These are phyloP conservation scores for Microthlaspi erraticum DNA, from an alignment of 345 rosid species.

Conservation along the genomic window DNA sequence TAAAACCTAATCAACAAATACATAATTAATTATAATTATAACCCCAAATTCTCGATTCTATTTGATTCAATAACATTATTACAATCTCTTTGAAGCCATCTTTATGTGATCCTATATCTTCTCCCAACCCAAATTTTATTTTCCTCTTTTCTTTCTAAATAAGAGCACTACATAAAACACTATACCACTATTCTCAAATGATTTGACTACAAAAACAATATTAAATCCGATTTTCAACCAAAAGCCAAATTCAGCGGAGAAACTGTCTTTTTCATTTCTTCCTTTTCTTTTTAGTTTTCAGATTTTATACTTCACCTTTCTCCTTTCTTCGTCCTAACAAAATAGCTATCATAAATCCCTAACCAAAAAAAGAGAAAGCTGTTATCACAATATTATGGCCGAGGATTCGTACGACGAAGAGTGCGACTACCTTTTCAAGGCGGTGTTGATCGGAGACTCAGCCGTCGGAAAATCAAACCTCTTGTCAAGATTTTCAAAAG, in stretches of 20 bases:
- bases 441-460: constrained; percentile 82
- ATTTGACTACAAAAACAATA: constrained; percentile 31
- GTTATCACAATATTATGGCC: constrained; percentile 18
- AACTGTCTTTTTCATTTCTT: constrained; percentile 39
- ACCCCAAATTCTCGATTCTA: neutral
- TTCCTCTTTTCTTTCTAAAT: neutral
- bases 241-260: constrained; percentile 45
- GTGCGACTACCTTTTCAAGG: constrained; percentile 86
- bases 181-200: constrained; percentile 4
- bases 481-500: constrained; percentile 72
- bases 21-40: neutral
- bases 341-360: neutral
- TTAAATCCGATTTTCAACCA: constrained; percentile 27
- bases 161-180: constrained; percentile 6
- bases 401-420: constrained; percentile 76
- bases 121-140: neutral
- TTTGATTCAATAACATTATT: constrained; percentile 17
- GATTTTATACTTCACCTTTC: constrained; percentile 25
- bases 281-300: constrained; percentile 7
- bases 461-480: constrained; percentile 91
- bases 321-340: constrained; percentile 19
- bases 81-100: constrained; percentile 18
- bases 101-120: constrained; percentile 8
- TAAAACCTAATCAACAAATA: constrained; percentile 41
- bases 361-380: neutral